Conservation (phyloP, 495 filamentous ascomycete genomes). For the Talaromyces ruber region DNA sequence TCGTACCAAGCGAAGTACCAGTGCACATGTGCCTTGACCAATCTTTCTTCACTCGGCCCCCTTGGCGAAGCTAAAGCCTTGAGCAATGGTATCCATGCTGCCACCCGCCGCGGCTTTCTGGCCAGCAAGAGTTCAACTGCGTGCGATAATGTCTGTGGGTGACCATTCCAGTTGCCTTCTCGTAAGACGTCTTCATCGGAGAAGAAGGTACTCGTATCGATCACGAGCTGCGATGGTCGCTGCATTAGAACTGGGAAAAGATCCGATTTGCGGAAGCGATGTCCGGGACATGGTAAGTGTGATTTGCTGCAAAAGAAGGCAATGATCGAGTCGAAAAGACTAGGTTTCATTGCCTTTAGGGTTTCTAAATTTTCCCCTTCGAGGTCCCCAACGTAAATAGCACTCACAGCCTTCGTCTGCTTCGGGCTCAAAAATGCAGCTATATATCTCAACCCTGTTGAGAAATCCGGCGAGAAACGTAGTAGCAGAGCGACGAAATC, state of each 20-base stretch:
- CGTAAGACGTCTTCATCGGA: conserved; percentile 11
- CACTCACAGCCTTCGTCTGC: conserved; percentile 25
- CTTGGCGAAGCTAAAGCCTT: conserved; percentile 17
- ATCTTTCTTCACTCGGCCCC: conserved; percentile 10
- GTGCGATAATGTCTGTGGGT: conserved; percentile 29
- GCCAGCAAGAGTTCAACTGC: conserved; percentile 32
- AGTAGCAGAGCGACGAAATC: conserved; percentile 41
- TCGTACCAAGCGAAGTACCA: conserved; percentile 37
- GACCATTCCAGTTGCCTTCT: conserved; percentile 1
- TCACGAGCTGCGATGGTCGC: conserved; percentile 1
- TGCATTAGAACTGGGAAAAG: conserved; percentile 23
- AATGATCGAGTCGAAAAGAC: conserved; percentile 42
- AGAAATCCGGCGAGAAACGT: conserved; percentile 28
- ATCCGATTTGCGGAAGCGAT: conserved; percentile 21
- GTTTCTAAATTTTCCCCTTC: conserved; percentile 10
- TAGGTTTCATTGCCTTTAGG: conserved; percentile 24
- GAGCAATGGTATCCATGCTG: conserved; percentile 33
- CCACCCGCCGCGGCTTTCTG: conserved; percentile 20
- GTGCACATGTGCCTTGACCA: conserved; percentile 17
- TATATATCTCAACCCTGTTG: conserved; percentile 33
- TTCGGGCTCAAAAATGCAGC: conserved; percentile 23
- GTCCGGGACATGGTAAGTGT: conserved; percentile 1
- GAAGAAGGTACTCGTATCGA: conserved; percentile 13
- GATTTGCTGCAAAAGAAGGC: conserved; percentile 32
- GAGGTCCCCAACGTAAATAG: conserved; percentile 14